A percentile compares a stretch with the other conserved stretches of the same genome.
These are phyloP conservation scores for Wickerhamiella sergipiensis DNA, from an alignment of 805 yeast species.

Conservation along the genomic window DNA sequence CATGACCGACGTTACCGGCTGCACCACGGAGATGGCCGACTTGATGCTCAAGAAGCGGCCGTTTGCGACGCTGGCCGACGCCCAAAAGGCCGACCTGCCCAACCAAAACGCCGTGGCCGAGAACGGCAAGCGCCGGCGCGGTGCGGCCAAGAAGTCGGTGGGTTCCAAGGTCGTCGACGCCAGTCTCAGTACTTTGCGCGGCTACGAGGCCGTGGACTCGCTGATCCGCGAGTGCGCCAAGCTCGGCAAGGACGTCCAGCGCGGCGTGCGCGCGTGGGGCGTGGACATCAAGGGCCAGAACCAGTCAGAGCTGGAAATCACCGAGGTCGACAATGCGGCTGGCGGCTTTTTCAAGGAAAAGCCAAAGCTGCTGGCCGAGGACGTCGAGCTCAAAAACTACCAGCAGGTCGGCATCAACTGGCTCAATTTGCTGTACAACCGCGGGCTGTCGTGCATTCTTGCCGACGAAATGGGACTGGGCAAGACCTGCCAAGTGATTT, in stretches of 20 bases:
- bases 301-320: constrained; percentile 43
- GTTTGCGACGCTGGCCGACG: constrained; percentile 41
- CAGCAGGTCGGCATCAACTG: constrained; percentile 97
- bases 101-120: constrained; percentile 18
- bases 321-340: constrained; percentile 31
- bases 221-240: constrained; percentile 69
- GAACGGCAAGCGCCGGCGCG: constrained; percentile 24
- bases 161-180: constrained; percentile 68
- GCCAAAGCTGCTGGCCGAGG: constrained; percentile 53
- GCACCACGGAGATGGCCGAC: constrained; percentile 53
- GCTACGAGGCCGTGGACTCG: constrained; percentile 92
- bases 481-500: constrained; percentile 89
- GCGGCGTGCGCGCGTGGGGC: constrained; percentile 78
- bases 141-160: constrained; percentile 38
- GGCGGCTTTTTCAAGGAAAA: constrained; percentile 42
- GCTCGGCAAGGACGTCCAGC: constrained; percentile 56
- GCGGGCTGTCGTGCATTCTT: constrained; percentile 74
- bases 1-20: constrained; percentile 65
- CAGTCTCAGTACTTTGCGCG: constrained; percentile 56
- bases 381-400: constrained; percentile 63
- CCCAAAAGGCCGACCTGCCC: constrained; percentile 46
- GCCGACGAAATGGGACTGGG: constrained; percentile 99
- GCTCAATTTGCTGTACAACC: constrained; percentile 67
- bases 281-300: constrained; percentile 48
- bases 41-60: constrained; percentile 58